These are phyloP conservation scores for Fusarium torreyae DNA, from an alignment of 2,329 filamentous ascomycete species.

Conservation along the genomic window DNA sequence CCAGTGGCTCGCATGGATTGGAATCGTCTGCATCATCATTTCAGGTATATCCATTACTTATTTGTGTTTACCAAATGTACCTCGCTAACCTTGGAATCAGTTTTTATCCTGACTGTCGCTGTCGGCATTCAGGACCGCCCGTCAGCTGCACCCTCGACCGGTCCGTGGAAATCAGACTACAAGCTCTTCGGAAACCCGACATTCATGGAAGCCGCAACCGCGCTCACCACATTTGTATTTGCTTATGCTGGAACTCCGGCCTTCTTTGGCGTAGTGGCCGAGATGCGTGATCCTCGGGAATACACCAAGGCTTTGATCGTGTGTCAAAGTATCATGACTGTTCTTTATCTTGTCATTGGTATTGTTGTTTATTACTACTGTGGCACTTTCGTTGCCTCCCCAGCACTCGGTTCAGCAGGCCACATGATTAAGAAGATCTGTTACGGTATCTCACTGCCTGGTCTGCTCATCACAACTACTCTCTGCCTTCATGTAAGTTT, in stretches of 20 bases:
- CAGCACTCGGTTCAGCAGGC: constrained; percentile 62
- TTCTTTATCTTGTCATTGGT: constrained; percentile 52
- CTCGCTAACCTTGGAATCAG: background rate
- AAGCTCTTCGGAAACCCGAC: constrained; percentile 10
- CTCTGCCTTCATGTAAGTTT: constrained; percentile 48
- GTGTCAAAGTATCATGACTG: constrained; percentile 46
- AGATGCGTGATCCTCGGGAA: constrained; percentile 50
- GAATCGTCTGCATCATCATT: constrained; percentile 11
- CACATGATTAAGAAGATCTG: constrained; percentile 58
- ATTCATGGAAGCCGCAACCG: constrained; percentile 31
- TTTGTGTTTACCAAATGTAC: no score
- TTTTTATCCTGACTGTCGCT: constrained; percentile 32
- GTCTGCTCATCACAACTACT: constrained; percentile 47
- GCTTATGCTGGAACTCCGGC: constrained; percentile 54
- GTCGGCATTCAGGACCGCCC: constrained; percentile 33
- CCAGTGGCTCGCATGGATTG: constrained; percentile 51
- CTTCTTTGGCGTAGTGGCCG: constrained; percentile 51
- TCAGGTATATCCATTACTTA: background rate
- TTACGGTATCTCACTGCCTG: constrained; percentile 56
- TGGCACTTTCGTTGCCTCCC: constrained; percentile 61
- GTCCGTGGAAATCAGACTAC: constrained; percentile 8
- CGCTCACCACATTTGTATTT: constrained; percentile 53
- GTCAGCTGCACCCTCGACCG: constrained; percentile 10
- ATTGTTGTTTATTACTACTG: constrained; percentile 61
- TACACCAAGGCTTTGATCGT: constrained; percentile 33